These are phyloP conservation scores for Talaromyces pinophilus DNA, from an alignment of 2,329 filamentous ascomycete genomes.

Conservation along the genomic window DNA sequence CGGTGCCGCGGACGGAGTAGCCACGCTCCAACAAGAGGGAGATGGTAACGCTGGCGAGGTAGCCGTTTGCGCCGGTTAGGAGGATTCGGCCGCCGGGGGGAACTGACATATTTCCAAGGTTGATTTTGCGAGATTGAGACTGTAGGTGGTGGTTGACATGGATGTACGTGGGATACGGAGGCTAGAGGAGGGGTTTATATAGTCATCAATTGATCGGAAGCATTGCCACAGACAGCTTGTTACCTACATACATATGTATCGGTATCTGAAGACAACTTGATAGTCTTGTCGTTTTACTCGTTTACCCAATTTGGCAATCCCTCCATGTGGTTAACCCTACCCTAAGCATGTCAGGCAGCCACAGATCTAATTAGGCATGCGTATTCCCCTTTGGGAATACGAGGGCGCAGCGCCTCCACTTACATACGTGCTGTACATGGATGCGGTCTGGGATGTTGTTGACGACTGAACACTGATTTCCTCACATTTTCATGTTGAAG, in stretches of 20 bases:
- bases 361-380: neutral
- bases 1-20: slow-evolving; percentile 10
- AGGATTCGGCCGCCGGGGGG: slow-evolving; percentile 1
- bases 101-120: neutral
- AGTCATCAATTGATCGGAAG: neutral
- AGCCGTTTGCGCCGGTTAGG: neutral
- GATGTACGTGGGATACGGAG: too few species aligned
- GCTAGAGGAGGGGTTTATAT: neutral
- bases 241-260: too few species aligned
- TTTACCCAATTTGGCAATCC: slow-evolving; percentile 3
- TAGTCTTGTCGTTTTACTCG: slow-evolving; percentile 1
- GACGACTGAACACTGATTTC: neutral
- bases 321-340: neutral
- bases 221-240: too few species aligned
- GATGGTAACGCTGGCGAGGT: slow-evolving; percentile 1
- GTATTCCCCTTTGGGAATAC: neutral
- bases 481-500: too few species aligned
- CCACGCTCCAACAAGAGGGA: neutral
- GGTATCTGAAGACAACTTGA: neutral
- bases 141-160: too few species aligned
- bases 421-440: neutral
- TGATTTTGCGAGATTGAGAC: too few species aligned
- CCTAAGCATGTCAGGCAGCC: neutral
- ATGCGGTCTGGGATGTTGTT: neutral
- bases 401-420: neutral